Evolutionary conservation across 441 rosid genomes (phyloP).

Genomic region (Geranium incanum): DNA sequence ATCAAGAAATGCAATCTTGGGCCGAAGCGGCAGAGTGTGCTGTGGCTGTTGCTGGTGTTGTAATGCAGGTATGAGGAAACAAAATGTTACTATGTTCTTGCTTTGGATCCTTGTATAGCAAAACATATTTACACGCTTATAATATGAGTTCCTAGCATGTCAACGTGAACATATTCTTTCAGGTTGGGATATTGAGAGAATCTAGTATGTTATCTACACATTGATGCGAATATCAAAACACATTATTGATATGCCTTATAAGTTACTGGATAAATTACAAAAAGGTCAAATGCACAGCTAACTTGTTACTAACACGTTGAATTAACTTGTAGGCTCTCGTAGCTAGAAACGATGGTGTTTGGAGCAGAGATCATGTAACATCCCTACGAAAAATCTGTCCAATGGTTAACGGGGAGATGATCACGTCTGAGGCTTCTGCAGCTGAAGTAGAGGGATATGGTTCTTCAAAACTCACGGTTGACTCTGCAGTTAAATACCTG

Average conservation of each 20-base stretch:
- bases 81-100: conserved; percentile 9
- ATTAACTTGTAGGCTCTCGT: conserved; percentile 69
- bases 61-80: conserved; percentile 75
- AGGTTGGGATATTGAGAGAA: background rate
- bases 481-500: conserved; percentile 94
- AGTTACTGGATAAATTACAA: background rate
- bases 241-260: background rate
- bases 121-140: background rate
- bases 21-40: conserved; percentile 99
- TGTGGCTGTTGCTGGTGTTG: conserved; percentile 98
- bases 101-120: conserved; percentile 1
- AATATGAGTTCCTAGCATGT: background rate
- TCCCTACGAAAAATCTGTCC: conserved; percentile 92
- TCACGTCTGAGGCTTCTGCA: conserved; percentile 80
- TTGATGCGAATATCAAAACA: background rate
- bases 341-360: conserved; percentile 94
- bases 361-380: conserved; percentile 90
- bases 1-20: conserved; percentile 99
- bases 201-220: background rate
- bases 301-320: conserved; percentile 11
- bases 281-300: background rate
- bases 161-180: background rate
- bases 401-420: conserved; percentile 78
- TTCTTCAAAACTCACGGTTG: conserved; percentile 97
- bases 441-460: conserved; percentile 99